Base-by-base conservation (phyloP, 305 asterid genomes). In the Ruellia speciosa region DNA sequence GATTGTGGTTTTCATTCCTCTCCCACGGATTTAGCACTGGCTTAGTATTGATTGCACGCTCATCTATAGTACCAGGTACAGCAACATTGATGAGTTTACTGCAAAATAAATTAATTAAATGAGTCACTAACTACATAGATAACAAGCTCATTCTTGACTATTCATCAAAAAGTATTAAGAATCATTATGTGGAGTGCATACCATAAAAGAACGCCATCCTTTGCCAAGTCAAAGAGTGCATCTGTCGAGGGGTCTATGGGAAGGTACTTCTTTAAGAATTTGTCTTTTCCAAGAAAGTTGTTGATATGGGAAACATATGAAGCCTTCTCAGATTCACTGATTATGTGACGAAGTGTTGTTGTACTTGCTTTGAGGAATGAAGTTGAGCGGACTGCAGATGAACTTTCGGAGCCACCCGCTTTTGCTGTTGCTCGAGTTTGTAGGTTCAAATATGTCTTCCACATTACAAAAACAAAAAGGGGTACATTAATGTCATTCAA, bases 31-130 rank as follows among this genome's bases (percentile, higher is more conserved):
- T 87, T 39, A 90, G 67, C 54, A 72, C 77, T 47, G 70, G 46
- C 76, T 90, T 90, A 33, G 95, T 85, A 75, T 90, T 90, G 63
- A 90, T 88, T 62, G 95, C 96, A 34, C 96, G 82, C 75, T 88
- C 96, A 17, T 88, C 96, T 61, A 88, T 88, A 0, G 96, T 88
- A 60, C 87, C 87, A 49, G 96, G 80, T 58, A 88, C 96, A 49
- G 95, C 98, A 52, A 90, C 88, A 83, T 90, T 90, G 58, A 90
- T 90, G 63, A 90, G 95, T 70, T 90, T 90, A 72, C 98, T 90
- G 82, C 87, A 79, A 20, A 49, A 45, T 13, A 15, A 20, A 62
- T 62, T n/a, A 28, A 35, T 50, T 49, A 62, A 24, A 65, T 43
- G 37, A n/a, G 50, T 63, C 48, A 66, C 61, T 53, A 51, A 48